These are phyloP conservation scores for Dispira simplex DNA, from an alignment of 192 early-diverging fungal species.

Conservation along the genomic window DNA sequence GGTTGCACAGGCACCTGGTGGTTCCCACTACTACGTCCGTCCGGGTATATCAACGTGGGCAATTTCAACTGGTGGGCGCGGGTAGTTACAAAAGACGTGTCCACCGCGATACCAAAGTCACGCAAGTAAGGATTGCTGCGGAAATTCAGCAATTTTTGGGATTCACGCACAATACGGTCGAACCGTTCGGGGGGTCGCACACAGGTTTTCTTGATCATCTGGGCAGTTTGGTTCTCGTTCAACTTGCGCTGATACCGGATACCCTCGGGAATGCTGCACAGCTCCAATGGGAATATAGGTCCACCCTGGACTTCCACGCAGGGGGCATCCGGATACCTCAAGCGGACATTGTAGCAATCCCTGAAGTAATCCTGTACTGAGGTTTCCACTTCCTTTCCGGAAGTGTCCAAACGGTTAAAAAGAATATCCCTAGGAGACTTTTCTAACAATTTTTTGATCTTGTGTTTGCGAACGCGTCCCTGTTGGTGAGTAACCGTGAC, in stretches of 20 bases:
- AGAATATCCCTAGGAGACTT: conserved; percentile 48
- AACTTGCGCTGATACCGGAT: conserved; percentile 74
- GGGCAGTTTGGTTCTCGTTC: conserved; percentile 72
- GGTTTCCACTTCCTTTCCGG: conserved; percentile 32
- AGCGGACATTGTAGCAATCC: conserved; percentile 46
- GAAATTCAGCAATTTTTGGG: conserved; percentile 46
- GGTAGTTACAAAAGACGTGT: conserved; percentile 43
- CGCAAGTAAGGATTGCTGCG: conserved; percentile 50
- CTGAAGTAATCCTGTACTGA: conserved; percentile 69
- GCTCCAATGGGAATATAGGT: conserved; percentile 77
- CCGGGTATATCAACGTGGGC: conserved; percentile 53
- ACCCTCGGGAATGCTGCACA: conserved; percentile 68
- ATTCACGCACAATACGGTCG: conserved; percentile 59
- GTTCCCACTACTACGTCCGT: conserved; percentile 17
- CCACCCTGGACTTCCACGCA: conserved; percentile 58
- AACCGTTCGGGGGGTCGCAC: conserved; percentile 68
- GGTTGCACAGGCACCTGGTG: conserved; percentile 32
- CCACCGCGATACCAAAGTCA: conserved; percentile 60
- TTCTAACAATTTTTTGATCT: conserved; percentile 47
- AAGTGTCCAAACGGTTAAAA: conserved; percentile 43
- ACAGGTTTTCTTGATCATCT: conserved; percentile 92
- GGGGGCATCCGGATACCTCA: conserved; percentile 70
- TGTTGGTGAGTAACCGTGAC: conserved; percentile 43
- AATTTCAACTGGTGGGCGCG: conserved; percentile 65
- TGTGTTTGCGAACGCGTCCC: conserved; percentile 55